Conservation (phyloP, 106 monocot species). For the Apostasia shenzhenica region DNA sequence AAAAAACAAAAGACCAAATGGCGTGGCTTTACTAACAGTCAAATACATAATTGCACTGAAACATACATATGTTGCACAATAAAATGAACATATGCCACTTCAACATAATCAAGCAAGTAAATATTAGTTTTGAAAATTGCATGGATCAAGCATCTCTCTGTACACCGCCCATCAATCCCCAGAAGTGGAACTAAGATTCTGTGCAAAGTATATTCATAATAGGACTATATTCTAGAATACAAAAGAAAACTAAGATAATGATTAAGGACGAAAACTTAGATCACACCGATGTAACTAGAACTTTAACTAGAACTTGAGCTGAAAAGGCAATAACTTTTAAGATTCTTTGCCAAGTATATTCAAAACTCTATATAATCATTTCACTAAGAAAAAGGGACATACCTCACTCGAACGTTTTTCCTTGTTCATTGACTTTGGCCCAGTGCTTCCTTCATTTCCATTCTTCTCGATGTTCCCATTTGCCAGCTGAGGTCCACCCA, state of each 20-base stretch:
- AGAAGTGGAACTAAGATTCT: too few relatives aligned
- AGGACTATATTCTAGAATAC: neutral
- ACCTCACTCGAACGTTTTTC: constrained; percentile 45
- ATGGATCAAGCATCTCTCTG: too few relatives aligned
- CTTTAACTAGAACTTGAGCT: neutral
- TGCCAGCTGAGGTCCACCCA: neutral
- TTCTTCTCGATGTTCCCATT: constrained; percentile 17
- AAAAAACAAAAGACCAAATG: too few relatives aligned
- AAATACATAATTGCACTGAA: too few relatives aligned
- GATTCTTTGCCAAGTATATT: neutral
- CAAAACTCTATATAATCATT: neutral
- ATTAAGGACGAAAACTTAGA: neutral
- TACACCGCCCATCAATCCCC: too few relatives aligned
- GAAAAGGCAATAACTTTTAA: neutral
- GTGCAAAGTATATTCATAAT: too few relatives aligned
- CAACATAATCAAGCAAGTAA: too few relatives aligned
- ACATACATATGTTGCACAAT: too few relatives aligned
- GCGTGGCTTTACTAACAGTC: too few relatives aligned
- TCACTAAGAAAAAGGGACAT: constrained; percentile 2
- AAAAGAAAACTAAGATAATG: neutral
- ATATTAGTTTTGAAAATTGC: too few relatives aligned
- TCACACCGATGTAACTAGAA: neutral
- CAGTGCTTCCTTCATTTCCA: constrained; percentile 4
- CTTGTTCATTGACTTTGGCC: constrained; percentile 32
- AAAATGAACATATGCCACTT: too few relatives aligned